A percentile compares a stretch with the other conserved stretches of the same genome.
Evolutionary conservation across 176 grass and related monocot species (phyloP).

Genomic region (Tuctoria greenei): DNA sequence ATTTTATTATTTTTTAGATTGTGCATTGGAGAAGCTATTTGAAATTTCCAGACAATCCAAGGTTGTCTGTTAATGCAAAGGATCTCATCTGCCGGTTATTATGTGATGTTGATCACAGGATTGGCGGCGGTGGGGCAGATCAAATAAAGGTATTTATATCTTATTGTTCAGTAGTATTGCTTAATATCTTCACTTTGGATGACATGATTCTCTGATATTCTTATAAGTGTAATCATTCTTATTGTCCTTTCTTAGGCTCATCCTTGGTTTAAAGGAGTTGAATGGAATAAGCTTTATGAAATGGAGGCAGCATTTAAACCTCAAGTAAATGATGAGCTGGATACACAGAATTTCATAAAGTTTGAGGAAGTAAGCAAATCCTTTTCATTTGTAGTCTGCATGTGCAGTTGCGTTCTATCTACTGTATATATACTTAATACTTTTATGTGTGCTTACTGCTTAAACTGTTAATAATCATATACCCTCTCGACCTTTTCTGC

Average conservation of each 20-base stretch:
- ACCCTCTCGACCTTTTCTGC: background rate
- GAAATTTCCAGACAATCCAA: constrained; percentile 94
- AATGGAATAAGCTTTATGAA: constrained; percentile 94
- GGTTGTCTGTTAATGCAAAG: constrained; percentile 73
- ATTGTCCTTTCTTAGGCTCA: constrained; percentile 44
- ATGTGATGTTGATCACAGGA: constrained; percentile 93
- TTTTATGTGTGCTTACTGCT: background rate
- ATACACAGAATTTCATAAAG: constrained; percentile 96
- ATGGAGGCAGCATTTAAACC: constrained; percentile 96
- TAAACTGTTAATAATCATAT: constrained; percentile 22
- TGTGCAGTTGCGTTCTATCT: background rate
- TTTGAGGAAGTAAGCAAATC: constrained; percentile 82
- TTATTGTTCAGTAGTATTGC: constrained; percentile 22
- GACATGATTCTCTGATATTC: constrained; percentile 5
- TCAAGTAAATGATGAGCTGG: constrained; percentile 88
- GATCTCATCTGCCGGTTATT: constrained; percentile 91
- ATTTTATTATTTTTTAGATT: constrained; percentile 56
- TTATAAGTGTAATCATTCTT: constrained; percentile 21
- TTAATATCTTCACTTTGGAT: constrained; percentile 21
- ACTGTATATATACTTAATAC: background rate
- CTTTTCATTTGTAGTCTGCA: constrained; percentile 17
- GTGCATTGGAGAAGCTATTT: constrained; percentile 96
- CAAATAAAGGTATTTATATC: constrained; percentile 75
- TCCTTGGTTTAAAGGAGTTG: constrained; percentile 84
- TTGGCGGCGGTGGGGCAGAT: constrained; percentile 75